Conservation (phyloP, 208 protist species). For the Leishmania amazonensis region DNA sequence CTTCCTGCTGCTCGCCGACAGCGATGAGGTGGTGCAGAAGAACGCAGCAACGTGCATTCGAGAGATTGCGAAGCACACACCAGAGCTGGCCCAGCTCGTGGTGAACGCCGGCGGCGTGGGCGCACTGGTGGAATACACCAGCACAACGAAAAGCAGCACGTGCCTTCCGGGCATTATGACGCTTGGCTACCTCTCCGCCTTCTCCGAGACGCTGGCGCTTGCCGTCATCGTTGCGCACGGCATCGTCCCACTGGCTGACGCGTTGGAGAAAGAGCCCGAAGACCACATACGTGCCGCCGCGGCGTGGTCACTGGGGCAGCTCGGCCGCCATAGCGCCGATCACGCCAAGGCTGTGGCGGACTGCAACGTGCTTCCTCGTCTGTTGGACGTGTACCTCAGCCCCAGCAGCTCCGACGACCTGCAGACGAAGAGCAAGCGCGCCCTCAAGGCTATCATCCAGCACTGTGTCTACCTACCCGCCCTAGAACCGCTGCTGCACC, state of each 20-base stretch:
- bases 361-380: conserved; percentile 94
- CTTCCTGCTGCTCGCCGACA: conserved; percentile 95
- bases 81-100: conserved; percentile 97
- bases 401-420: conserved; percentile 95
- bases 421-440: conserved; percentile 95
- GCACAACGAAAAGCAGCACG: conserved; percentile 88
- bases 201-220: conserved; percentile 97
- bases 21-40: conserved; percentile 95
- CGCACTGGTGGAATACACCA: conserved; percentile 98
- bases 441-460: conserved; percentile 96
- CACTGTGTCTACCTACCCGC: conserved; percentile 96
- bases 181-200: conserved; percentile 98
- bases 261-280: conserved; percentile 93
- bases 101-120: conserved; percentile 98
- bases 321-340: conserved; percentile 97
- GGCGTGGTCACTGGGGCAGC: conserved; percentile 95
- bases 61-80: conserved; percentile 98
- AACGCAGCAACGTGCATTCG: conserved; percentile 97
- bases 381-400: conserved; percentile 93
- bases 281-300: conserved; percentile 96
- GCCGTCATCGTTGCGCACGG: conserved; percentile 95
- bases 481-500: conserved; percentile 96
- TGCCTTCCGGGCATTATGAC: conserved; percentile 98
- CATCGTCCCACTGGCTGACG: conserved; percentile 90
- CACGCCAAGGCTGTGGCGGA: conserved; percentile 97